Base-by-base conservation (phyloP, 192 early-diverging fungal species). In the Podila minutissima region DNA sequence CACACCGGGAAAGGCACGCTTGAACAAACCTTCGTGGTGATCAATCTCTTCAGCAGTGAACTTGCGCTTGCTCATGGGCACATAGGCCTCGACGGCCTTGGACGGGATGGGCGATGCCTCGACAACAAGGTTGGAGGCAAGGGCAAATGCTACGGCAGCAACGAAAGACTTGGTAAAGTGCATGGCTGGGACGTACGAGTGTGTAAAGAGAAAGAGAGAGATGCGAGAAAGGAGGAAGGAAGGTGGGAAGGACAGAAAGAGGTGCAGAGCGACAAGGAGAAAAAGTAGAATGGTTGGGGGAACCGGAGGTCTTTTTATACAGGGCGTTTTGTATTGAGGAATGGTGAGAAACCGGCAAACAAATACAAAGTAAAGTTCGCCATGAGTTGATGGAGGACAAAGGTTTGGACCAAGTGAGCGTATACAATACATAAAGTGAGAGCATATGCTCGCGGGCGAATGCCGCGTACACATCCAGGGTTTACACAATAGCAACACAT, bases 1-100 rank as follows among this genome's bases (percentile, higher is more conserved):
- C 12, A 69, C 33, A 5, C 77, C 77, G 28, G 58, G n/a, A 5
- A 55, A 69, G 6, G 77, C 51, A 13, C 77, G 70, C 62, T 81
- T 81, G 22, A 65, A 22, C 35, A 73, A 29, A 13, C 50, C 62
- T 48, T 81, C 71, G 49, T 72, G 51, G 9, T 62, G 33, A 9
- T 63, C 76, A 31, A 81, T 24, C 38, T 72, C 35, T 31, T 68
- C 76, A 15, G 76, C 70, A 0, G 76, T 72, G 62, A 72, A 81
- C 24, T 13, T 26, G 37, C 76, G 76, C 33, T 81, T 28, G 53
- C 66, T 72, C 12, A 72, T 29, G n/a, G 76, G 76, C n/a, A 81
- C 53, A 50, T 81, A 81, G 9, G n/a, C 32, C 13, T 24, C 38
- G 15, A 72, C 32, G 33, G 46, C 8, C 46, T 24, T 67, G 5